Evolutionary conservation across 2,329 filamentous ascomycete genomes (phyloP), one percentile per base, ranked within the genome.

Genomic region (Penicillium polonicum): DNA sequence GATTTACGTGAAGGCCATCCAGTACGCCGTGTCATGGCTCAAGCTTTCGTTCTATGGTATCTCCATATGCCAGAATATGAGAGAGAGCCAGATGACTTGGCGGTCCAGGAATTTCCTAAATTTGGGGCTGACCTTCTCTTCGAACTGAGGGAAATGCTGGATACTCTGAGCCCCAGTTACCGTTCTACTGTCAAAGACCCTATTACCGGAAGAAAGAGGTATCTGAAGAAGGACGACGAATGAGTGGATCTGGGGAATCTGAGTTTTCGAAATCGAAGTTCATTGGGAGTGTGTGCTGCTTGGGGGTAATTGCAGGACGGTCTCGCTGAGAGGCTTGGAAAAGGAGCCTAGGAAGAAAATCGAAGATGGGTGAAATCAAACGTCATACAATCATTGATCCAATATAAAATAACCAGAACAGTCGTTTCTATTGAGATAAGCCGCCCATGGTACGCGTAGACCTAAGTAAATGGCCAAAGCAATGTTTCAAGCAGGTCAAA

Each of bases 121-220:
- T 60, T 52, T 31, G 55, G 25, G 31, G 45, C 42, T 46, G 60
- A 60, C 25, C 38, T 62, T 2, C 41, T 60, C 19, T 25, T 12
- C 29, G 53, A 57, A 17, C 36, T 56, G 4, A 46, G 50, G 27
- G 21, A 29, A 9, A 12, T 19, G 19, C 44, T 61, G 17, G 12
- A 57, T 12, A 10, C 29, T 12, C 9, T 23, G 13, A 48, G 10
- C 4, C 10, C 0, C 15, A 9, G 1, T 35, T 0, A 6, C 15
- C 1, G 17, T 5, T 7, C 10, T 41, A 36, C 13, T 9, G 42
- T 54, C 12, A 23, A 45, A 31, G 55, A 58, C 23, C 58, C 45
- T 8, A 57, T 60, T 15, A 57, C 29, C n/a, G 44, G 35, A 36
- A 25, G 3, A 43, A 23, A 4, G 15, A 23, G 21, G 39, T 9